phyloP scores from a whole-genome alignment of 371 early-diverging fungal species.

The Entomophthora muscae region DNA sequence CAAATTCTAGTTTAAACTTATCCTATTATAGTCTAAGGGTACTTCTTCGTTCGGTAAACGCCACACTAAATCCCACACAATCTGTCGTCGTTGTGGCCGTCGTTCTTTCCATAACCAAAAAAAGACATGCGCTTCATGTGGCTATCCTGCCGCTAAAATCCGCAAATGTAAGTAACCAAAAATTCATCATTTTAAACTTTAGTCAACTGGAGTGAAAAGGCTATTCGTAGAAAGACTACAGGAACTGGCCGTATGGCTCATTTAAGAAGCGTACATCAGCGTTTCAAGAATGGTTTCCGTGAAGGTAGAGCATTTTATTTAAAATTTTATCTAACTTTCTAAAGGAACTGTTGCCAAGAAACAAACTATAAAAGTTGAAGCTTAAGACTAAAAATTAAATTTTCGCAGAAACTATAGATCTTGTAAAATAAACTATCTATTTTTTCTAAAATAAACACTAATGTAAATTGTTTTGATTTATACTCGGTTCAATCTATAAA shows the following conservation, averaged over 20 bases:
- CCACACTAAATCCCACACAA: constrained; percentile 97
- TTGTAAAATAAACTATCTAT: too few species aligned
- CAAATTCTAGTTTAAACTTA: too few species aligned
- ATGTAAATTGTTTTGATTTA: too few species aligned
- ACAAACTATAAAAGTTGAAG: not conserved
- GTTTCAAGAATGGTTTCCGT: constrained; percentile 97
- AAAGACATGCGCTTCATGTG: constrained; percentile 98
- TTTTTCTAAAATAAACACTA: too few species aligned
- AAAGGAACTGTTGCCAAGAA: not conserved
- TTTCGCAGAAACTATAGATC: too few species aligned
- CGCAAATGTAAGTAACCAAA: constrained; percentile 56
- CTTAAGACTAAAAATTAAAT: too few species aligned
- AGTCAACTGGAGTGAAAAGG: constrained; percentile 95
- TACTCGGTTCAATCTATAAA: too few species aligned
- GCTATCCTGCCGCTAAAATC: constrained; percentile 96
- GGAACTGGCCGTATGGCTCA: constrained; percentile 98
- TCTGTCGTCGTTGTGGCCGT: constrained; percentile 97
- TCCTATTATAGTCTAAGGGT: constrained; percentile 98
- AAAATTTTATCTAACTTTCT: not conserved
- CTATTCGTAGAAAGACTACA: constrained; percentile 92
- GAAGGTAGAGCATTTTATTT: constrained; percentile 28
- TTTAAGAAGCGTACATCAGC: constrained; percentile 74
- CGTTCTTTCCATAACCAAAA: constrained; percentile 99
- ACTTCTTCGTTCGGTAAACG: constrained; percentile 99
- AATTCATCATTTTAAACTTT: not conserved